Conservation (phyloP, 202 grass and related monocot genomes). For the Elaeis oleifera region DNA sequence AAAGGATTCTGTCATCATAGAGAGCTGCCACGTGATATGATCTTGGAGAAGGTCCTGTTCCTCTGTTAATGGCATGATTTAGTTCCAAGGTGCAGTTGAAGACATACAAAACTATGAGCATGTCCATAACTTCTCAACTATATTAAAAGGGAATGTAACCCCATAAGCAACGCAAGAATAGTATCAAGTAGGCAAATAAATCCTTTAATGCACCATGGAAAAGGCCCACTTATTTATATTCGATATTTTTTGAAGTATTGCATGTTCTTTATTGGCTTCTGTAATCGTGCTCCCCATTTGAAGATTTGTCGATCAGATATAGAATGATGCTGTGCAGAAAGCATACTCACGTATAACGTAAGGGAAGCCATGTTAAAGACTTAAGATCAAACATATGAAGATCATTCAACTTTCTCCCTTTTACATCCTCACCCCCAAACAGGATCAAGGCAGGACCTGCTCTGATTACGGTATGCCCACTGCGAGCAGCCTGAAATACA, state of each 20-base stretch:
- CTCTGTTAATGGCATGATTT: slow-evolving; percentile 40
- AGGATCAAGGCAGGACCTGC: slow-evolving; percentile 86
- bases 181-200: no score
- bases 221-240: no score
- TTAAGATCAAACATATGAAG: slow-evolving; percentile 99
- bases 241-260: no score
- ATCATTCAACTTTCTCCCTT: slow-evolving; percentile 92
- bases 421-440: slow-evolving; percentile 83
- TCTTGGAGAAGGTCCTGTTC: slow-evolving; percentile 86
- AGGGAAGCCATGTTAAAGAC: slow-evolving; percentile 92
- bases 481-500: slow-evolving; percentile 61
- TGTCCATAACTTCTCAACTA: no score
- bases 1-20: slow-evolving; percentile 83
- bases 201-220: no score
- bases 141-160: no score
- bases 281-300: no score
- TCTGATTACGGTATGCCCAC: slow-evolving; percentile 85
- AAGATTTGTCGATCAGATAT: not conserved
- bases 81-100: no score
- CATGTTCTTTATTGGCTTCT: no score
- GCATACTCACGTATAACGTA: slow-evolving; percentile 81
- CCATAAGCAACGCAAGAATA: no score
- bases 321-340: slow-evolving; percentile 8
- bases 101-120: no score
- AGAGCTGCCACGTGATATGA: slow-evolving; percentile 80